A percentile compares a stretch with the other conserved stretches of the same genome.
These are phyloP conservation scores for Chamaecrista fasciculata DNA, from an alignment of 306 rosid genomes.

Conservation along the genomic window DNA sequence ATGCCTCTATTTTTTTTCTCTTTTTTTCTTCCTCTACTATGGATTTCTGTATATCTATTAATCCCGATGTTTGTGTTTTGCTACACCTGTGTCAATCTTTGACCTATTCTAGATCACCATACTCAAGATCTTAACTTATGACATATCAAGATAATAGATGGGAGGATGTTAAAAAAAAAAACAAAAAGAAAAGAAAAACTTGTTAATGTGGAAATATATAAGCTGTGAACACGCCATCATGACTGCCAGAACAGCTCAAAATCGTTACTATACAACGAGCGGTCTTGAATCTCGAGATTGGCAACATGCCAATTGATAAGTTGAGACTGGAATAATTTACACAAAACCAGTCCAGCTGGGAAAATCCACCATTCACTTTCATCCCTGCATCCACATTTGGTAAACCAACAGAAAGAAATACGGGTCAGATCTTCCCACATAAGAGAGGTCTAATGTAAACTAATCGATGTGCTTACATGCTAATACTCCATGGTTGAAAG, in stretches of 20 bases:
- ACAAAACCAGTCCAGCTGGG: conserved; percentile 77
- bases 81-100: conserved; percentile 59
- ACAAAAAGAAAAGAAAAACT: background rate
- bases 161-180: background rate
- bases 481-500: conserved; percentile 79
- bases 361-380: conserved; percentile 99
- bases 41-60: conserved; percentile 35
- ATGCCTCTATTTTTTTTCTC: conserved; percentile 38
- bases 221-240: conserved; percentile 48
- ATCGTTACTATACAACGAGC: conserved; percentile 93
- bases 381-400: conserved; percentile 61
- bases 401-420: conserved; percentile 5
- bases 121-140: conserved; percentile 28
- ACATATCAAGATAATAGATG: conserved; percentile 25
- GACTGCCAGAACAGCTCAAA: conserved; percentile 98
- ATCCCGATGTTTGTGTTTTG: conserved; percentile 40
- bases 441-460: conserved; percentile 3
- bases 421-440: conserved; percentile 7
- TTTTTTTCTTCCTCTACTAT: conserved; percentile 5
- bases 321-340: conserved; percentile 86
- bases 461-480: conserved; percentile 61
- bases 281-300: conserved; percentile 99
- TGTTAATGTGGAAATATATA: conserved; percentile 52
- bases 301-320: conserved; percentile 96
- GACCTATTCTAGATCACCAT: conserved; percentile 47